phyloP scores from a whole-genome alignment of 208 protist species.

The Leishmania turanica region DNA sequence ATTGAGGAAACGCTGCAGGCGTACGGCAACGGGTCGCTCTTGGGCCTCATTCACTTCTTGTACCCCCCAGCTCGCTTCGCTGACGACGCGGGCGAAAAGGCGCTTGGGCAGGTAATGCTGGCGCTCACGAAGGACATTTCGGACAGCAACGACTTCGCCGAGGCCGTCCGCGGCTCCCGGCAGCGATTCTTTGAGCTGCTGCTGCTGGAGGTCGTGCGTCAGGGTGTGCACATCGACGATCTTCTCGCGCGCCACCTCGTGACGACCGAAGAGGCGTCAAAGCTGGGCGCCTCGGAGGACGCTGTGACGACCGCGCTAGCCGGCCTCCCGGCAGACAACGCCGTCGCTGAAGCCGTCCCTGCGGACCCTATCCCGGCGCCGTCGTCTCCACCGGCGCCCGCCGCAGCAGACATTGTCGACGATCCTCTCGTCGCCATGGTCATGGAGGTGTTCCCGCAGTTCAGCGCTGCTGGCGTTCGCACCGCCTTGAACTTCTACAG shows the following conservation, averaged over 20 bases:
- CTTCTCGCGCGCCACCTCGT: slow-evolving; percentile 68
- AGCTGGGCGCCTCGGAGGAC: slow-evolving; percentile 77
- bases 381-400: background rate
- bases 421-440: slow-evolving; percentile 76
- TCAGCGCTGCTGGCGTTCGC: slow-evolving; percentile 49
- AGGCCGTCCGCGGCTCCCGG: slow-evolving; percentile 38
- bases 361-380: background rate
- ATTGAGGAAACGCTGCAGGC: slow-evolving; percentile 39
- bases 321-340: slow-evolving; percentile 18
- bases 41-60: slow-evolving; percentile 39
- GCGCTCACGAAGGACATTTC: slow-evolving; percentile 45
- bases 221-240: slow-evolving; percentile 73
- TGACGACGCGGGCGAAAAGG: slow-evolving; percentile 35
- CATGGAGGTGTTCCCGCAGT: slow-evolving; percentile 85
- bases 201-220: slow-evolving; percentile 75
- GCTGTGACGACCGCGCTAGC: slow-evolving; percentile 49
- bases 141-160: slow-evolving; percentile 82
- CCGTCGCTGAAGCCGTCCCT: background rate
- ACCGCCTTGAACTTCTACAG: slow-evolving; percentile 81
- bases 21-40: slow-evolving; percentile 24
- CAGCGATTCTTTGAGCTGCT: slow-evolving; percentile 78
- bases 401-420: slow-evolving; percentile 4
- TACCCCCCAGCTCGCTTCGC: slow-evolving; percentile 23
- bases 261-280: slow-evolving; percentile 50
- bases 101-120: slow-evolving; percentile 61